Conservation (phyloP, 768 basidiomycete species). For the Boletus fagicola region DNA sequence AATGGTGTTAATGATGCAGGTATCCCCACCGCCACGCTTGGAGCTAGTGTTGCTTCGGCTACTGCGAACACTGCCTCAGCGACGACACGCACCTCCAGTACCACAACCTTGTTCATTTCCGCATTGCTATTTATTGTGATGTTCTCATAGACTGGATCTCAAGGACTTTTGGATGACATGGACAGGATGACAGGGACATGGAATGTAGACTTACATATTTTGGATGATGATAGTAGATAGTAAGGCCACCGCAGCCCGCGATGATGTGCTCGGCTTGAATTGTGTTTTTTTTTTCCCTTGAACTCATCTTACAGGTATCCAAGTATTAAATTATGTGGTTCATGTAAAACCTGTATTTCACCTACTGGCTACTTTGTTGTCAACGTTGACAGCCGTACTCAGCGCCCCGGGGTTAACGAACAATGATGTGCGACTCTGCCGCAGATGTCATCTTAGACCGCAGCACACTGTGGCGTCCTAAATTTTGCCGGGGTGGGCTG, state of each 20-base stretch:
- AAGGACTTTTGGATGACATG: neutral
- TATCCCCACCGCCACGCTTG: slow-evolving; percentile 26
- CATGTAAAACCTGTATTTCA: neutral
- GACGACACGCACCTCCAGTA: neutral
- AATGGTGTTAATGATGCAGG: slow-evolving; percentile 23
- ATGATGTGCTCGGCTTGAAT: neutral
- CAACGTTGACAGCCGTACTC: neutral
- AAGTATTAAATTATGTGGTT: neutral
- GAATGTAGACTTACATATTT: neutral
- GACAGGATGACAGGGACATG: neutral
- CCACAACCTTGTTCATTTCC: slow-evolving; percentile 6
- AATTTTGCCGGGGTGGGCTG: neutral
- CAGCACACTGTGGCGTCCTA: neutral
- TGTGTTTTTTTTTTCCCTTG: too few species aligned
- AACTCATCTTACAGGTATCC: neutral
- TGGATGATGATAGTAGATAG: neutral
- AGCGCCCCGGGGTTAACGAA: too few species aligned
- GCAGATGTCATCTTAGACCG: too few species aligned
- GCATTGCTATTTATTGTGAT: slow-evolving; percentile 8
- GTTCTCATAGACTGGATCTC: neutral
- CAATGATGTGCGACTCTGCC: too few species aligned
- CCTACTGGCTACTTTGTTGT: neutral
- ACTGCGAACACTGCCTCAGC: slow-evolving; percentile 14
- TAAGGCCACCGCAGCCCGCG: neutral
- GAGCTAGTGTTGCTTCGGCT: slow-evolving; percentile 13